These are phyloP conservation scores for Xylariaceae sp. DNA, from an alignment of 2,329 filamentous ascomycete species.

Conservation along the genomic window DNA sequence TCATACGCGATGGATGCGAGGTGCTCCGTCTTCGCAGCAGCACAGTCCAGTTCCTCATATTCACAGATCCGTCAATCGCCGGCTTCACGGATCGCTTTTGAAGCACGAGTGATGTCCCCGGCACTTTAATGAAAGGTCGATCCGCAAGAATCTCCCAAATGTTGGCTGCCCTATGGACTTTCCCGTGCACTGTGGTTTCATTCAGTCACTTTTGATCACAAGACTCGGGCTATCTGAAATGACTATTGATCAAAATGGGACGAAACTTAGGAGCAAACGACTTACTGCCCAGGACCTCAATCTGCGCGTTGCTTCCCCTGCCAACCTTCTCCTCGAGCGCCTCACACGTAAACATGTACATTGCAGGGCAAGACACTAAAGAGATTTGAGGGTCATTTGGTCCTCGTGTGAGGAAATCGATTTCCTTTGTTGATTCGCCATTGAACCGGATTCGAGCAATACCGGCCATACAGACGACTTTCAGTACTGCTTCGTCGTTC, in stretches of 20 bases:
- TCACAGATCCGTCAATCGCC: neutral
- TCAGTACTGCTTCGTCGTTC: conserved; percentile 21
- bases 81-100: conserved; percentile 34
- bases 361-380: conserved; percentile 9
- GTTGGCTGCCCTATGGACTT: conserved; percentile 25
- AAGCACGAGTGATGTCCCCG: conserved; percentile 36
- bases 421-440: conserved; percentile 17
- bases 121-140: conserved; percentile 34
- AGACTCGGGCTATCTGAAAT: too few relatives aligned
- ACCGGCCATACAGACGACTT: conserved; percentile 20
- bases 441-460: conserved; percentile 29
- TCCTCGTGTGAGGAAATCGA: conserved; percentile 15
- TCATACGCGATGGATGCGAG: conserved; percentile 30
- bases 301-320: conserved; percentile 24
- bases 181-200: neutral
- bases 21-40: conserved; percentile 26
- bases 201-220: neutral
- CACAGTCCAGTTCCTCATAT: conserved; percentile 30
- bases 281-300: conserved; percentile 31
- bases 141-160: conserved; percentile 33
- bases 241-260: neutral
- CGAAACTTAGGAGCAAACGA: neutral
- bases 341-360: conserved; percentile 19
- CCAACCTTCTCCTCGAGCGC: conserved; percentile 33
- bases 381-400: neutral